These are phyloP conservation scores for Aureobasidium sp. DNA, from an alignment of 2,329 filamentous ascomycete genomes.

Conservation along the genomic window DNA sequence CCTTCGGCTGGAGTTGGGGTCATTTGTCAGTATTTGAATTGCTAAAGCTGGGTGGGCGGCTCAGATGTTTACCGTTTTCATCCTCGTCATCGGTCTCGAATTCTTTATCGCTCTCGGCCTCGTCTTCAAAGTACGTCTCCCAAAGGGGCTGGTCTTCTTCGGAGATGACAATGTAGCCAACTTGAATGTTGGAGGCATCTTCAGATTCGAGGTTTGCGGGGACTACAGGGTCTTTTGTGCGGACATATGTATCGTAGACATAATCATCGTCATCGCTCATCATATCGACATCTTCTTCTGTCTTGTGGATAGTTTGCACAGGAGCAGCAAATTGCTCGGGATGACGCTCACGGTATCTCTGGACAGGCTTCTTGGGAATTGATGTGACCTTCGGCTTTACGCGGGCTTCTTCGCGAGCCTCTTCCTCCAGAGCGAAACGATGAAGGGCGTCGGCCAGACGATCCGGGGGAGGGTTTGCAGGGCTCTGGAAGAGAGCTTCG, in stretches of 20 bases:
- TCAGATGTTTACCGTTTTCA: constrained; percentile 48
- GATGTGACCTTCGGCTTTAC: constrained; percentile 24
- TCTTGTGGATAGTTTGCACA: constrained; percentile 3
- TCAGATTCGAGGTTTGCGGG: constrained; percentile 19
- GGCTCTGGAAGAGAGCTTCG: constrained; percentile 10
- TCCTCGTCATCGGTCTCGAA: constrained; percentile 57
- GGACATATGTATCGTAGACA: constrained; percentile 57
- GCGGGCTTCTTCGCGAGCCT: constrained; percentile 20
- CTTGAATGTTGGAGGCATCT: constrained; percentile 21
- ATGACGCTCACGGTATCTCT: constrained; percentile 30
- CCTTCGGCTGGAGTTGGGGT: constrained; percentile 52
- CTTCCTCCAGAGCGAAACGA: constrained; percentile 17
- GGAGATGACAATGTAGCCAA: constrained; percentile 44
- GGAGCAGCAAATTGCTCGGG: constrained; percentile 18
- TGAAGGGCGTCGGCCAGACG: constrained; percentile 12
- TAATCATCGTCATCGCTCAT: constrained; percentile 48
- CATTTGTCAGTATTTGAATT: neutral
- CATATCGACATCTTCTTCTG: constrained; percentile 32
- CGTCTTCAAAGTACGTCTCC: constrained; percentile 50
- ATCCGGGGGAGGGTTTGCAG: constrained; percentile 20
- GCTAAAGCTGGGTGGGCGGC: neutral
- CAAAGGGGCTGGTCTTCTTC: constrained; percentile 50
- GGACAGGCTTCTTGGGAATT: constrained; percentile 30
- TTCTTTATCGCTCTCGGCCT: constrained; percentile 40
- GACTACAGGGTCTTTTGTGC: constrained; percentile 26